Conservation (phyloP, 2,329 filamentous ascomycete species). For the Aspergillus udagawae region DNA sequence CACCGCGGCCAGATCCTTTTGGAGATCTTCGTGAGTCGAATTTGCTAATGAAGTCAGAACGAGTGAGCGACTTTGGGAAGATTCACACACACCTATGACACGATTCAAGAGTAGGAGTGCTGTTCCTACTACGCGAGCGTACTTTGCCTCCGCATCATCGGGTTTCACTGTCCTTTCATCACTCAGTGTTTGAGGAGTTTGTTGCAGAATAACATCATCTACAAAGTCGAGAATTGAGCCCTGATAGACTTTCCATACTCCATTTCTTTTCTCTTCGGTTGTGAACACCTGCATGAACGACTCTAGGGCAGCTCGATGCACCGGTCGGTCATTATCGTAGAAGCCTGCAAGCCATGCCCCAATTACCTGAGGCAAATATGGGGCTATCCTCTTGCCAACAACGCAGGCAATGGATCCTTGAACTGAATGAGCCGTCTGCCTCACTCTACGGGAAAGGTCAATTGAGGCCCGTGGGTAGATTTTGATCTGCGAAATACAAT, state of each 20-base stretch:
- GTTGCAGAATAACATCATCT: constrained; percentile 68
- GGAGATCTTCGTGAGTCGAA: constrained; percentile 47
- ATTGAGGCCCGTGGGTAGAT: constrained; percentile 86
- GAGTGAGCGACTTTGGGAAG: not conserved
- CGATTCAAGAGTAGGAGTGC: constrained; percentile 53
- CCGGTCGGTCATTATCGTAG: constrained; percentile 78
- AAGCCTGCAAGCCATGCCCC: constrained; percentile 88
- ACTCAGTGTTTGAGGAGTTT: constrained; percentile 77
- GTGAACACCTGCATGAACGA: constrained; percentile 72
- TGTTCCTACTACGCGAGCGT: constrained; percentile 69
- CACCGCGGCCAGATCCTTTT: constrained; percentile 60
- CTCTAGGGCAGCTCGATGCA: constrained; percentile 71
- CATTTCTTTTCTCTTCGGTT: constrained; percentile 71
- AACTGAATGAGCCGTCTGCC: constrained; percentile 76
- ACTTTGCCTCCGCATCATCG: constrained; percentile 84
- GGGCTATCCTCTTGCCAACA: constrained; percentile 77
- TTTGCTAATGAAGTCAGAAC: constrained; percentile 26
- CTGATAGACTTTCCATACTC: constrained; percentile 80
- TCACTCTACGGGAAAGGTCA: constrained; percentile 80
- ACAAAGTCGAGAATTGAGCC: constrained; percentile 77
- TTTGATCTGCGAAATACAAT: constrained; percentile 57
- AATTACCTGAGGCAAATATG: constrained; percentile 69
- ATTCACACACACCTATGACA: constrained; percentile 43
- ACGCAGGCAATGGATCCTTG: constrained; percentile 60
- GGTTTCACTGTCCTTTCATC: constrained; percentile 79